Base-by-base conservation (phyloP, 2,329 filamentous ascomycete genomes). In the Hypoxylon sp. region DNA sequence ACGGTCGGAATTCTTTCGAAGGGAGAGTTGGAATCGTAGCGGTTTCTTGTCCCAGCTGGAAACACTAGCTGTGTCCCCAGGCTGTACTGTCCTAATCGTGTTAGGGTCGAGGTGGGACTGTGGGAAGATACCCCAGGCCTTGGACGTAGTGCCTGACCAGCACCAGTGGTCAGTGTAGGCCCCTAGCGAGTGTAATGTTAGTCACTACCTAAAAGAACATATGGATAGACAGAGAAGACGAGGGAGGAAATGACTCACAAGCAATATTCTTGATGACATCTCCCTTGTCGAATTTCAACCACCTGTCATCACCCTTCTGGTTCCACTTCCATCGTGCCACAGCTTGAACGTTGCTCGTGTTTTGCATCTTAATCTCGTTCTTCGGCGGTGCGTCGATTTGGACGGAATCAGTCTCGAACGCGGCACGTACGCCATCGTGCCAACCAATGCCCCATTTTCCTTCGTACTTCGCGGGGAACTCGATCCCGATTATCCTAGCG, bases 201-300 rank as follows among this genome's bases (percentile, higher is more conserved):
- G 69, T 48, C 46, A n/a, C n/a, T n/a, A n/a, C n/a, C 50, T 6
- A 19, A 2, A 5, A 6, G 34, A 49, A 1, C 7, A 28, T 7
- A 19, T 36, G 2, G 1, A 4, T 9, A 9, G 41, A 17, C 9
- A n/a, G 10, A 13, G 13, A 25, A 32, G 13, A 28, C 13, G 14
- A 41, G 41, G 6, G 34, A 43, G 25, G 48, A 5, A 21, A 9
- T 23, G 14, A 73, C 77, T 74, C 68, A 78, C 77, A 78, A 45
- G 76, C 73, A 48, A 79, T 93, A 78, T 90, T 93, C 69, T 84
- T 88, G 14, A 91, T 90, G 2, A 84, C 82, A 68, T 92, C 90
- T 19, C 87, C 88, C 75, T 90, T 90, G 30, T 90, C 89, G 73
- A 92, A 87, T 69, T 80, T 83, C n/a, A 89, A 78, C 86, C 86